Evolutionary conservation across 1,284 basidiomycete genomes (phyloP).

Genomic region (Lentinus polychrous): DNA sequence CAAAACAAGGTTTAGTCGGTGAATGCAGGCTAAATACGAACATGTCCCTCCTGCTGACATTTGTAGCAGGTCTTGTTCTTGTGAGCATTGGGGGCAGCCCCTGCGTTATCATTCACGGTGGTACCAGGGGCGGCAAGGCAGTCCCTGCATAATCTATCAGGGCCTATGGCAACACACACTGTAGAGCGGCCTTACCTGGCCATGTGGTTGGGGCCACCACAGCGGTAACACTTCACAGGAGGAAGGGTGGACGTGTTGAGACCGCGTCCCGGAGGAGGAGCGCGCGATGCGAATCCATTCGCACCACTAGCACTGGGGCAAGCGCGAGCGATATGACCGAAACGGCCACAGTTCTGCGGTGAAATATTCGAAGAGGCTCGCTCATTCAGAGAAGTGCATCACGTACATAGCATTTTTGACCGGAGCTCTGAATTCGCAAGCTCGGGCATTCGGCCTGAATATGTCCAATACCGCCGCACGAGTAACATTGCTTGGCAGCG

Average conservation of each 20-base stretch:
- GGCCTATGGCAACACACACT: background rate
- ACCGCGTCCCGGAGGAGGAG: conserved; percentile 63
- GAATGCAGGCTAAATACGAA: conserved; percentile 28
- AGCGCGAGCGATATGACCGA: conserved; percentile 72
- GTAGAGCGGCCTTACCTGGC: conserved; percentile 43
- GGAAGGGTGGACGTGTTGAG: conserved; percentile 73
- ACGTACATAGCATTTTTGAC: conserved; percentile 77
- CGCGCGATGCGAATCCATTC: conserved; percentile 52
- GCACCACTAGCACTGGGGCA: conserved; percentile 52
- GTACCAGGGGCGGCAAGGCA: conserved; percentile 69
- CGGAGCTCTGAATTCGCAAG: conserved; percentile 57
- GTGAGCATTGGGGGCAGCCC: conserved; percentile 26
- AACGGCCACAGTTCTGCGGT: conserved; percentile 66
- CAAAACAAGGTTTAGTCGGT: background rate
- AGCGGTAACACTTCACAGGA: conserved; percentile 77
- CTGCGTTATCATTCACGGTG: conserved; percentile 36
- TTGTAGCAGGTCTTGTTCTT: conserved; percentile 80
- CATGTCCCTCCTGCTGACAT: conserved; percentile 81
- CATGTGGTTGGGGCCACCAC: conserved; percentile 78
- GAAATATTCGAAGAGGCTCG: conserved; percentile 1
- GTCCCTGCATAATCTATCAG: conserved; percentile 39
- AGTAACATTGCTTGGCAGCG: conserved; percentile 75
- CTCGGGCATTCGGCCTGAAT: conserved; percentile 84
- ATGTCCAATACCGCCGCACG: conserved; percentile 71
- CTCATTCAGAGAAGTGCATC: conserved; percentile 5